Conservation (phyloP, 1,284 basidiomycete species). For the Gymnopus androsaceus region DNA sequence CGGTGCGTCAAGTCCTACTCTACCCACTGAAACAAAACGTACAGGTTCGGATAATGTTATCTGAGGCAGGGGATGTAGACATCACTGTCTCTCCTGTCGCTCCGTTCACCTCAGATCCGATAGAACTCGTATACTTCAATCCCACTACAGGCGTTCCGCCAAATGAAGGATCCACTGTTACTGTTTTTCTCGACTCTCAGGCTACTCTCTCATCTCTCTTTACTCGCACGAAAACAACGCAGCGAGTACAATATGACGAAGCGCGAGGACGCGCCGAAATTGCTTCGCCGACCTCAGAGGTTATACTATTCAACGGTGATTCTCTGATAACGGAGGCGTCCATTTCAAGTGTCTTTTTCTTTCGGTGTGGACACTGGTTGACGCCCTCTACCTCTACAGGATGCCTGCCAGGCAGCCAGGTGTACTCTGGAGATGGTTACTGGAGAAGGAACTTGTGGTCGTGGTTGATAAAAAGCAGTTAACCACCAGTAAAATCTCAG, state of each 20-base stretch:
- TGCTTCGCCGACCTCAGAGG: constrained; percentile 44
- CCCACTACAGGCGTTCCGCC: constrained; percentile 29
- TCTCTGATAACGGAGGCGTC: constrained; percentile 61
- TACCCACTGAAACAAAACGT: neutral
- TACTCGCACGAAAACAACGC: constrained; percentile 70
- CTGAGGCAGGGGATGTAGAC: constrained; percentile 43
- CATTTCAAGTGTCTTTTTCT: constrained; percentile 70
- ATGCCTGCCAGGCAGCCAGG: constrained; percentile 74
- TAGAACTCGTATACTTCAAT: constrained; percentile 38
- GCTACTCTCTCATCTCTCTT: constrained; percentile 56
- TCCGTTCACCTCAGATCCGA: constrained; percentile 47
- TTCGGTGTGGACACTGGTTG: constrained; percentile 56
- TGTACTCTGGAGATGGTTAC: constrained; percentile 63
- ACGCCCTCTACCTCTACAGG: constrained; percentile 62
- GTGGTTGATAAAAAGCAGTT: constrained; percentile 47
- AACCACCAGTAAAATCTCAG: constrained; percentile 41
- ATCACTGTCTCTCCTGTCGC: constrained; percentile 43
- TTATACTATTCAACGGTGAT: constrained; percentile 60
- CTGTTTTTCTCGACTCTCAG: constrained; percentile 53
- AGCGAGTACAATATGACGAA: constrained; percentile 56
- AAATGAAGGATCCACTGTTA: constrained; percentile 23
- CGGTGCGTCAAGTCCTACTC: neutral
- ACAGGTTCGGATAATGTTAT: constrained; percentile 62
- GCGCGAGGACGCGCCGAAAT: constrained; percentile 58
- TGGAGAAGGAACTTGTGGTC: constrained; percentile 56